These are phyloP conservation scores for Jatropha curcas DNA, from an alignment of 345 rosid species.

Conservation along the genomic window DNA sequence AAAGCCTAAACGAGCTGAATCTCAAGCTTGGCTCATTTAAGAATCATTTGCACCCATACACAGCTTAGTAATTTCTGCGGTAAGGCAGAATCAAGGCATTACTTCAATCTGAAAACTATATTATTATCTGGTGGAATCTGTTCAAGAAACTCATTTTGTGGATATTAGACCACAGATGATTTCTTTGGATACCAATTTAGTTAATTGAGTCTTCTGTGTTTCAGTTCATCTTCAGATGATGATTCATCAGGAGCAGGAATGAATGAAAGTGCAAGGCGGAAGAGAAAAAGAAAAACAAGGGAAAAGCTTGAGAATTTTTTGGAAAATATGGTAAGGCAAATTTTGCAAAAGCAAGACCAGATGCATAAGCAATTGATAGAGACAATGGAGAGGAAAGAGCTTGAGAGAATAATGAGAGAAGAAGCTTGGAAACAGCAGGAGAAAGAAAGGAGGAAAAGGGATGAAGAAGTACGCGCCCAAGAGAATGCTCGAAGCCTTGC, in stretches of 20 bases:
- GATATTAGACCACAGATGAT: not conserved
- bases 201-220: not conserved
- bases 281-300: constrained; percentile 54
- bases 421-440: constrained; percentile 80
- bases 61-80: no score
- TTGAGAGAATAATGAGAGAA: constrained; percentile 59
- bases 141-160: not conserved
- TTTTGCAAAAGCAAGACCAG: constrained; percentile 79
- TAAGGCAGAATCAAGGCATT: no score
- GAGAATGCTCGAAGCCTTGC: constrained; percentile 56
- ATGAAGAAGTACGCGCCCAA: constrained; percentile 52
- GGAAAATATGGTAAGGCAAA: constrained; percentile 49
- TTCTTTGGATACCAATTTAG: not conserved
- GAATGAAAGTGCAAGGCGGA: constrained; percentile 34
- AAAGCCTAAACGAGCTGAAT: no score
- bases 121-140: not conserved
- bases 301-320: constrained; percentile 47
- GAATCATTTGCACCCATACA: no score
- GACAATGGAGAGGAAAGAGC: constrained; percentile 64
- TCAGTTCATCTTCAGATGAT: constrained; percentile 50
- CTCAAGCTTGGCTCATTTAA: no score
- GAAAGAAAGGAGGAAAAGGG: constrained; percentile 58
- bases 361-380: constrained; percentile 70
- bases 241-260: constrained; percentile 28
- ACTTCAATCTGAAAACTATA: no score